Evolutionary conservation across 2,329 filamentous ascomycete species (phyloP), one percentile per base, ranked within the genome.

Genomic region (Diplodia mutila): DNA sequence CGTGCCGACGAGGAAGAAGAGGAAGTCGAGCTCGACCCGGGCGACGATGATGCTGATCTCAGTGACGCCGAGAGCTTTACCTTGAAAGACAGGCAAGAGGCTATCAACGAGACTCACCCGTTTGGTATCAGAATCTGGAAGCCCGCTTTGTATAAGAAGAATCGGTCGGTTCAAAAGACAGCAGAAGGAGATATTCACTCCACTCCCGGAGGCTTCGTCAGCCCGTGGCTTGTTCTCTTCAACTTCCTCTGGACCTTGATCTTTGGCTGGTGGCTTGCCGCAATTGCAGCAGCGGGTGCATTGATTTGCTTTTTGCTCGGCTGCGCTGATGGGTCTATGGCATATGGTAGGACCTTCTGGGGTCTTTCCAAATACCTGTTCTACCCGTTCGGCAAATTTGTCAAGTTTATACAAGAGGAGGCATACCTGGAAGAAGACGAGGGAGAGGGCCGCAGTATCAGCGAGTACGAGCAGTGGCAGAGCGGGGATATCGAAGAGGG

Each of bases 111-210:
- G 78, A 99, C 95, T 0, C 95, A 99, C 84, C 95, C 95, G 0
- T 99, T 99, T 74, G 95, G 95, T 84, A 98, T 99, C 77, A 90
- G 96, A 77, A 92, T 99, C 70, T 99, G 95, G 95, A 99, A 99
- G 80, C 95, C 95, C 52, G 96, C 95, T 1, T 80, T 99, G 70
- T 99, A 99, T 86, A 99, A 99, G 81, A 99, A 99, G 80, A 90
- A 91, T 73, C 90, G 95, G 67, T 99, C 95, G 0, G 96, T 99
- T 46, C 93, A 98, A 78, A 95, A 96, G 80, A 97, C 90, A 55
- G 95, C 95, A 6, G 94, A 98, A 80, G 94, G 91, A 16, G 95
- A 99, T 78, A 98, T 99, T 68, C 95, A 99, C 81, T 98, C 94
- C 3, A 89, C 92, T 1, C 95, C 95, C 0, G 95, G 95, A 25